Base-by-base conservation (phyloP, 2,329 filamentous ascomycete genomes). In the Fusarium tjaetaba region DNA sequence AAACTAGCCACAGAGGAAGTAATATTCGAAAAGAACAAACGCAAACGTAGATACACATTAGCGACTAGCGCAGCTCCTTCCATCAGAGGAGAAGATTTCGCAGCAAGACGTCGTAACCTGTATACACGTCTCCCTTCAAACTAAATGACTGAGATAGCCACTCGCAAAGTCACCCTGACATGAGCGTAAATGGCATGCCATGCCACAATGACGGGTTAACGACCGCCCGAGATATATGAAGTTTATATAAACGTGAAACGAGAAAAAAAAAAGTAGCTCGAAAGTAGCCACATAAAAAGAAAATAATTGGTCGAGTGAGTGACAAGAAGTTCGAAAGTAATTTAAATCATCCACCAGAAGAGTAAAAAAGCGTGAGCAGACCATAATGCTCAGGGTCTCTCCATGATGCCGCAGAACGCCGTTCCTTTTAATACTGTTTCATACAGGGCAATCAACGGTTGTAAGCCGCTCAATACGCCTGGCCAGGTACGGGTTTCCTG, bases 401-500 rank as follows among this genome's bases (percentile, higher is more conserved):
- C 68, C 71, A 71, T 75, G 73, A 68, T 73, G 71, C 76, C 74
- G 74, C 68, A 77, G 69, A 79, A 80, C 80, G 80, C 80, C 79
- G 51, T 71, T 70, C 75, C 72, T 72, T 73, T 75, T 77, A 72
- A 73, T 67, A 69, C 68, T 73, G 60, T 73, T 72, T 70, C 70
- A 66, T 75, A 63, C 64, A 61, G 62, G 74, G 62, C 71, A 49
- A 63, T 65, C 49, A 26, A 57, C 68, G 52, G 65, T 57, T 62
- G 63, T 52, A 57, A 64, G 60, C 57, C 69, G 58, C 66, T 70
- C 64, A 64, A 68, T 85, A 86, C 8, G 87, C 87, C 79, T 89
- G 87, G 41, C 87, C 87, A 11, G 88, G 87, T 45, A 90, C 85
- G 32, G 88, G 87, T 79, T 90, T 90, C 62, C 88, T 85, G 73